Evolutionary conservation across 2,329 filamentous ascomycete genomes (phyloP).

Genomic region (Monilinia aucupariae): DNA sequence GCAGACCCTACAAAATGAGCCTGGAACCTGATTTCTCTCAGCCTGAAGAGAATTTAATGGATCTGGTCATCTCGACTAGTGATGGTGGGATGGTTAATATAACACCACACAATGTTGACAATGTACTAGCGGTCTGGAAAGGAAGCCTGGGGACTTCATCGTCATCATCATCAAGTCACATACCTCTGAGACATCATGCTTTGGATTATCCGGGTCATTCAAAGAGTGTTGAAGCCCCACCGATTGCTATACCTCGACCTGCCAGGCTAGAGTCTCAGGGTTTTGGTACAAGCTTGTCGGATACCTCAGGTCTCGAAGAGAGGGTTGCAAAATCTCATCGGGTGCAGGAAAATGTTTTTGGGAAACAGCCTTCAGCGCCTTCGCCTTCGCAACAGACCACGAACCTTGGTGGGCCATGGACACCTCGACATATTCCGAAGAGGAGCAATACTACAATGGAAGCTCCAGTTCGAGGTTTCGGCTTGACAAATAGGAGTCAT

Average conservation of each 20-base stretch:
- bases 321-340: background rate
- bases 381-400: background rate
- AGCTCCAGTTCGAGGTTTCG: background rate
- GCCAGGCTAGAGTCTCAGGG: background rate
- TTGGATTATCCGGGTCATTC: background rate
- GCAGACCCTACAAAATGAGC: background rate
- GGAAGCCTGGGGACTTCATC: background rate
- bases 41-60: background rate
- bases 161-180: background rate
- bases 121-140: constrained; percentile 5
- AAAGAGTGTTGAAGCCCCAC: background rate
- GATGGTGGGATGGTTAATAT: background rate
- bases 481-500: background rate
- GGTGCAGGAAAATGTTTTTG: background rate
- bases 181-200: background rate
- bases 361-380: background rate
- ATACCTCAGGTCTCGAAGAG: too few species aligned
- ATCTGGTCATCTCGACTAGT: background rate
- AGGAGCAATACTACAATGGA: background rate
- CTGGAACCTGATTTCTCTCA: background rate
- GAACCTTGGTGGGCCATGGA: background rate
- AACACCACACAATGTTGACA: background rate
- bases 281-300: background rate
- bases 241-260: background rate
- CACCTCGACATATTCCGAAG: background rate